These are phyloP conservation scores for Bretschneidera sinensis DNA, from an alignment of 345 rosid species.

Conservation along the genomic window DNA sequence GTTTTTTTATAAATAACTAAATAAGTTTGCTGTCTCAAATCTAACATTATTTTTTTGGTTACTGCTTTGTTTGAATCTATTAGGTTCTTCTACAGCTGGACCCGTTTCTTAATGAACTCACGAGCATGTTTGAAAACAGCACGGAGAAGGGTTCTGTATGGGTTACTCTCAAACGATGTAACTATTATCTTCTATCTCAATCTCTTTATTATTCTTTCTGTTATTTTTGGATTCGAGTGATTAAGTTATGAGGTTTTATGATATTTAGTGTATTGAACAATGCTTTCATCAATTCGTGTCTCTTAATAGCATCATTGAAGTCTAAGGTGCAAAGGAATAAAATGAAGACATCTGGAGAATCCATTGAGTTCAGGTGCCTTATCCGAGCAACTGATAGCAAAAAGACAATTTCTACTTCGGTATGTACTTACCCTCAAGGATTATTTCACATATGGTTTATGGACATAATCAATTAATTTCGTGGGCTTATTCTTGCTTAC, in stretches of 20 bases:
- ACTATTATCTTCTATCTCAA: not conserved
- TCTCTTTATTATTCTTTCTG: not conserved
- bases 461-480: not conserved
- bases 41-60: too few relatives aligned
- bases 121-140: slow-evolving; percentile 80
- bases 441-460: not conserved
- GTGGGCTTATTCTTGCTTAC: not conserved
- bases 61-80: not conserved
- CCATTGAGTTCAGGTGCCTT: slow-evolving; percentile 76
- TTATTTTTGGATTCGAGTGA: not conserved
- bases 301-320: slow-evolving; percentile 61
- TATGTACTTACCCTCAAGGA: slow-evolving; percentile 22
- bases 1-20: too few relatives aligned
- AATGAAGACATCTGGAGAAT: slow-evolving; percentile 46
- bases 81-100: slow-evolving; percentile 79
- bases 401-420: slow-evolving; percentile 78
- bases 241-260: slow-evolving; percentile 1
- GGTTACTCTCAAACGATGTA: slow-evolving; percentile 96
- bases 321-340: slow-evolving; percentile 78
- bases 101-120: slow-evolving; percentile 88
- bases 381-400: slow-evolving; percentile 89
- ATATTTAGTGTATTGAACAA: not conserved
- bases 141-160: slow-evolving; percentile 82
- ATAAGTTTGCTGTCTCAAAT: too few relatives aligned
- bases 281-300: not conserved